Conservation (phyloP, 345 rosid genomes). For the Barbarea vulgaris region DNA sequence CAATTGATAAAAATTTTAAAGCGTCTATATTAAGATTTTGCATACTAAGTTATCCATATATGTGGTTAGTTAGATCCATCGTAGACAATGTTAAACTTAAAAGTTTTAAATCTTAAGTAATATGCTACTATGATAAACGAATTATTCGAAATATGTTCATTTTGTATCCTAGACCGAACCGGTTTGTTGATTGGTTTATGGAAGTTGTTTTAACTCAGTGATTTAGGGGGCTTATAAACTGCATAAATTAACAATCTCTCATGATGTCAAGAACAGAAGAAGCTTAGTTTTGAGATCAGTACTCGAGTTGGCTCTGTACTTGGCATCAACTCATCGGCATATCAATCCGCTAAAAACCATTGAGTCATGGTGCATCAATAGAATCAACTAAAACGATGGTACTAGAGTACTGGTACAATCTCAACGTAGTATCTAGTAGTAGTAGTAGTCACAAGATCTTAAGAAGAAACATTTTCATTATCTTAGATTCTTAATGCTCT, state of each 20-base stretch:
- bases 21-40: background rate
- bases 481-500: conserved; percentile 49
- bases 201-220: background rate
- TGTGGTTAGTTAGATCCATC: background rate
- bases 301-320: conserved; percentile 5
- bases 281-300: background rate
- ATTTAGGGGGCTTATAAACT: background rate
- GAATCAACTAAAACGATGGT: conserved; percentile 22
- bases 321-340: background rate
- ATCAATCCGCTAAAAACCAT: background rate
- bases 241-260: background rate
- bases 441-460: conserved; percentile 15
- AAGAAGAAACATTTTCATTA: background rate
- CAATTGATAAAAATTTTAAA: background rate
- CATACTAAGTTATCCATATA: background rate
- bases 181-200: background rate
- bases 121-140: background rate
- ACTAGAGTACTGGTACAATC: conserved; percentile 24
- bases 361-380: background rate
- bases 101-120: too few species aligned
- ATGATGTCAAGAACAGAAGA: background rate
- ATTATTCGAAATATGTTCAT: background rate
- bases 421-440: conserved; percentile 7
- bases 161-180: background rate
- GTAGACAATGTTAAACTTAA: too few species aligned